Conservation (phyloP, 306 rosid genomes). For the barrel medic (Medicago truncatula) region DNA sequence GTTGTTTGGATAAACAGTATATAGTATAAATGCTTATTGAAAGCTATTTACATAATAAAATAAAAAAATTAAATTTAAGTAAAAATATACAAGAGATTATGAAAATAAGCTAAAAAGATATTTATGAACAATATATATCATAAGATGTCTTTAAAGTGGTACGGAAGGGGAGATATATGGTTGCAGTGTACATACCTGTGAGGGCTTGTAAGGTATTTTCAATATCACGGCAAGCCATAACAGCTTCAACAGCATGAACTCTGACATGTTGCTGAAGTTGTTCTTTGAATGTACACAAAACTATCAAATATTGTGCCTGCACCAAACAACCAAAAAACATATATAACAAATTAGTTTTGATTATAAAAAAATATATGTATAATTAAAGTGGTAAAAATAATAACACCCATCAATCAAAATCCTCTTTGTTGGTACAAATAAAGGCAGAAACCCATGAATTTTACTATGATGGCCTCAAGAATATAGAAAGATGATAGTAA, state of each 20-base stretch:
- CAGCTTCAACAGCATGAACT: slow-evolving; percentile 99
- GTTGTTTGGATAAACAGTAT: too few species aligned
- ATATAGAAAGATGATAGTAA: background rate
- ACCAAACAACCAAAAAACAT: background rate
- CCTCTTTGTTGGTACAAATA: background rate
- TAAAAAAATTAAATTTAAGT: too few species aligned
- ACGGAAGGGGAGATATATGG: too few species aligned
- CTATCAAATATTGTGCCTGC: slow-evolving; percentile 87
- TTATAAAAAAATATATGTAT: too few species aligned
- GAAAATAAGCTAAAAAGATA: too few species aligned
- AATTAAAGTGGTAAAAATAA: background rate
- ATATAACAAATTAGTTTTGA: background rate
- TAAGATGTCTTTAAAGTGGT: too few species aligned
- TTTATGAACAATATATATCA: too few species aligned
- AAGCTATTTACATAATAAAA: too few species aligned
- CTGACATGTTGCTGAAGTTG: slow-evolving; percentile 98
- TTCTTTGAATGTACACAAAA: slow-evolving; percentile 85
- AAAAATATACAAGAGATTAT: too few species aligned
- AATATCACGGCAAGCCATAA: slow-evolving; percentile 99
- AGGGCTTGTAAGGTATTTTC: slow-evolving; percentile 94
- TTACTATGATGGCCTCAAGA: background rate
- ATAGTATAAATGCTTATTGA: too few species aligned
- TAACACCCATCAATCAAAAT: background rate
- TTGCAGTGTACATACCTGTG: slow-evolving; percentile 38
- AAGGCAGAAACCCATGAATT: background rate